phyloP scores from a whole-genome alignment of 441 rosid genomes.

The Gossypium lobatum region DNA sequence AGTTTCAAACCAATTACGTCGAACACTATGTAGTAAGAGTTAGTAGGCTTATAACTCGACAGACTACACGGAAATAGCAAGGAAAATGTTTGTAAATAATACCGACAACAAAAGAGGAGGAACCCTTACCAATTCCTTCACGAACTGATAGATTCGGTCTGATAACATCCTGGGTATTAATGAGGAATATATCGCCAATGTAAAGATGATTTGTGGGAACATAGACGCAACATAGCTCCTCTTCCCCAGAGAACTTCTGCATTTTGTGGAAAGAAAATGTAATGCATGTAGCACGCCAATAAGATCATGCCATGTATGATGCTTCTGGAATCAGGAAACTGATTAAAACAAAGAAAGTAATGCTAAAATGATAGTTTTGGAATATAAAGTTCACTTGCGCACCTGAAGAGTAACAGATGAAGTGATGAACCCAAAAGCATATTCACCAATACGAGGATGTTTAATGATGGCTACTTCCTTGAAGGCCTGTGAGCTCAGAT shows the following conservation, averaged over 20 bases:
- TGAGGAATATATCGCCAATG: slow-evolving; percentile 87
- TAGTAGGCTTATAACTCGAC: too few species aligned
- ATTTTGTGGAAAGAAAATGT: slow-evolving; percentile 2
- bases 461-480: slow-evolving; percentile 95
- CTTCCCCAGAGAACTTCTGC: slow-evolving; percentile 86
- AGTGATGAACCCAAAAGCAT: slow-evolving; percentile 94
- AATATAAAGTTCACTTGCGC: slow-evolving; percentile 11
- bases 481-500: slow-evolving; percentile 89
- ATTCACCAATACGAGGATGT: slow-evolving; percentile 98
- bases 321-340: not conserved
- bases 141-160: slow-evolving; percentile 93
- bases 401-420: slow-evolving; percentile 89
- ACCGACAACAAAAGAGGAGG: not conserved
- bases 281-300: not conserved
- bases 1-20: not conserved
- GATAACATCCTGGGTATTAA: slow-evolving; percentile 75
- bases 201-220: slow-evolving; percentile 98
- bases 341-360: not conserved
- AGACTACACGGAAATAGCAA: too few species aligned
- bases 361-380: not conserved
- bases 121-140: slow-evolving; percentile 88
- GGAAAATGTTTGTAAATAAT: too few species aligned
- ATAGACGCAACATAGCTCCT: slow-evolving; percentile 90
- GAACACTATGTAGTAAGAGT: not conserved
- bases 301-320: not conserved